Evolutionary conservation across 768 basidiomycete species (phyloP).

Genomic region (Mycena filopes): DNA sequence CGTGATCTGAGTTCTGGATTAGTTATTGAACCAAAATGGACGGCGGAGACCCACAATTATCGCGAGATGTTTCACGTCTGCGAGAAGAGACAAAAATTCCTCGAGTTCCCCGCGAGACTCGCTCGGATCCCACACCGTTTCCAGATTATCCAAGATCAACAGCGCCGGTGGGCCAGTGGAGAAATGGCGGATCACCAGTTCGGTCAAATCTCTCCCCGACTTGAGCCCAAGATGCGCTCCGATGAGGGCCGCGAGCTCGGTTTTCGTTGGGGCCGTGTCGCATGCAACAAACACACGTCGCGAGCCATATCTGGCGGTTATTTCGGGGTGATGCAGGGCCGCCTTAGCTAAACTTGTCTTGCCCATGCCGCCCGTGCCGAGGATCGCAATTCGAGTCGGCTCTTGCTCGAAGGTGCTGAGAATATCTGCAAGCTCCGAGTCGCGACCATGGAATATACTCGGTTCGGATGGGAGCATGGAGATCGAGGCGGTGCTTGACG

Average conservation of each 20-base stretch:
- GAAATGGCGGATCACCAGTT: not conserved
- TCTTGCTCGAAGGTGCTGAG: not conserved
- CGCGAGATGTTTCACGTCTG: not conserved
- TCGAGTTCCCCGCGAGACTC: not conserved
- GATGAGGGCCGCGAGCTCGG: not conserved
- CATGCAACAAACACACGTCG: not conserved
- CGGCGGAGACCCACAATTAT: not conserved
- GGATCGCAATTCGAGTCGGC: not conserved
- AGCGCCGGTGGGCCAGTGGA: not conserved
- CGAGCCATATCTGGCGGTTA: not conserved
- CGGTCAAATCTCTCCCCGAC: not conserved
- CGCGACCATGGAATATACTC: not conserved
- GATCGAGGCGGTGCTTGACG: not conserved
- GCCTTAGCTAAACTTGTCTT: not conserved
- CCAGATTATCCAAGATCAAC: not conserved
- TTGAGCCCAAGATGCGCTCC: not conserved
- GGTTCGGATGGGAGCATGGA: not conserved
- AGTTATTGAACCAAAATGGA: not conserved
- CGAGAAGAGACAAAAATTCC: not conserved
- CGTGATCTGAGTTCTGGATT: not conserved
- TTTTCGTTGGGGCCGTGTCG: not conserved
- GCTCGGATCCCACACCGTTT: not conserved
- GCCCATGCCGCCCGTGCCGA: not conserved
- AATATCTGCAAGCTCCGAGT: not conserved
- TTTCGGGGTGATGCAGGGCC: not conserved